phyloP scores from a whole-genome alignment of 345 rosid genomes.

The Camelina neglecta region DNA sequence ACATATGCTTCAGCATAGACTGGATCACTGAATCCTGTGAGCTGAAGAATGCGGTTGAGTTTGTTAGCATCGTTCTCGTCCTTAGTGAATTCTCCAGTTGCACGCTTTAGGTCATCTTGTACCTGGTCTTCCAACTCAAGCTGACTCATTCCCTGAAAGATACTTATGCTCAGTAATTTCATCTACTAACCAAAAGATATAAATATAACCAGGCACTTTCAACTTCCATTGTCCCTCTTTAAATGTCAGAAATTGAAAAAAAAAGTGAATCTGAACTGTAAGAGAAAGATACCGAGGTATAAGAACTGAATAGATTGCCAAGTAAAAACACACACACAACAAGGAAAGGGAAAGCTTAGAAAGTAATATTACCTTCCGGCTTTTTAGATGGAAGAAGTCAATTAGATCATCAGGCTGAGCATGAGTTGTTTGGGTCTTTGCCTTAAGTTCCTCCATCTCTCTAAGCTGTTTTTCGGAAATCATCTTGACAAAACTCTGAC shows the following conservation, averaged over 20 bases:
- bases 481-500: slow-evolving; percentile 94
- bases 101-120: slow-evolving; percentile 96
- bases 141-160: slow-evolving; percentile 95
- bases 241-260: neutral
- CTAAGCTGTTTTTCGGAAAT: slow-evolving; percentile 88
- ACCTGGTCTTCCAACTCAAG: slow-evolving; percentile 99
- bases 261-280: neutral
- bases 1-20: slow-evolving; percentile 99
- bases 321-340: neutral
- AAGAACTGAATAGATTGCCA: neutral
- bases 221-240: neutral
- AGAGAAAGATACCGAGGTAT: slow-evolving; percentile 18
- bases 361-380: slow-evolving; percentile 72
- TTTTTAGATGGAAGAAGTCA: slow-evolving; percentile 96
- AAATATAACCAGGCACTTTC: neutral
- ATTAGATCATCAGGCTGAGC: slow-evolving; percentile 99
- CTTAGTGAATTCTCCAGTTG: slow-evolving; percentile 95
- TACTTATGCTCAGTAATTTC: slow-evolving; percentile 15
- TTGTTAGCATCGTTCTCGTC: slow-evolving; percentile 95
- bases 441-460: slow-evolving; percentile 88
- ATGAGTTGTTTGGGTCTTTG: slow-evolving; percentile 89
- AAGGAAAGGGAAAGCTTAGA: slow-evolving; percentile 1
- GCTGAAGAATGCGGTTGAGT: slow-evolving; percentile 96
- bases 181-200: neutral
- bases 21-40: slow-evolving; percentile 99